These are phyloP conservation scores for Phyllosticta citrichinensis DNA, from an alignment of 2,329 filamentous ascomycete genomes.

Conservation along the genomic window DNA sequence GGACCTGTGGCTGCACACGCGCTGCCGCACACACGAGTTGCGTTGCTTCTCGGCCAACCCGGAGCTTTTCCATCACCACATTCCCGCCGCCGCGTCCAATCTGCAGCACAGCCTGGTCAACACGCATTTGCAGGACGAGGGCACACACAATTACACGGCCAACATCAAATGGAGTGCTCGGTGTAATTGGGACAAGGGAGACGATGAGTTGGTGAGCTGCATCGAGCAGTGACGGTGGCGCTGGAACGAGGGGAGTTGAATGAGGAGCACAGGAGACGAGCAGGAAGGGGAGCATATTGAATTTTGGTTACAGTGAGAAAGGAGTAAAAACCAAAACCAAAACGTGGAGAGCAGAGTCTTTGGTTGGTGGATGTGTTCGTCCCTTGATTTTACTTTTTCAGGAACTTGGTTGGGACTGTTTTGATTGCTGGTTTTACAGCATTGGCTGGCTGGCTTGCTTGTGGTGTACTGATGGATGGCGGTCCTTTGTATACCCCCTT, in stretches of 20 bases:
- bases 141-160: conserved; percentile 4
- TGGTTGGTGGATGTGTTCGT: no score
- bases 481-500: no score
- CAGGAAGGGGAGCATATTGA: no score
- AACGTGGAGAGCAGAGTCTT: no score
- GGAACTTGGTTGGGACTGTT: no score
- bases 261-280: no score
- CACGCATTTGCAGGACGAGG: neutral
- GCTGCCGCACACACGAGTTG: conserved; percentile 9
- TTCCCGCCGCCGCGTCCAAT: conserved; percentile 3
- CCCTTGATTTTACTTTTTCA: no score
- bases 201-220: conserved; percentile 6
- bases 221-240: neutral
- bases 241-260: neutral
- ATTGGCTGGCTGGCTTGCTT: no score
- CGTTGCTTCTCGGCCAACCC: conserved; percentile 12
- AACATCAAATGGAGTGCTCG: conserved; percentile 13
- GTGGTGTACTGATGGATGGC: no score
- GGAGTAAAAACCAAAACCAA: no score
- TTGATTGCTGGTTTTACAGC: no score
- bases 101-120: conserved; percentile 10
- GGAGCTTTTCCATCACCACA: conserved; percentile 13
- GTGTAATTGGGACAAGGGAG: conserved; percentile 8
- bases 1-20: conserved; percentile 12
- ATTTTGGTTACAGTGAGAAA: no score